Evolutionary conservation across 192 early-diverging fungal genomes (phyloP).

Genomic region (Entomortierella lignicola): DNA sequence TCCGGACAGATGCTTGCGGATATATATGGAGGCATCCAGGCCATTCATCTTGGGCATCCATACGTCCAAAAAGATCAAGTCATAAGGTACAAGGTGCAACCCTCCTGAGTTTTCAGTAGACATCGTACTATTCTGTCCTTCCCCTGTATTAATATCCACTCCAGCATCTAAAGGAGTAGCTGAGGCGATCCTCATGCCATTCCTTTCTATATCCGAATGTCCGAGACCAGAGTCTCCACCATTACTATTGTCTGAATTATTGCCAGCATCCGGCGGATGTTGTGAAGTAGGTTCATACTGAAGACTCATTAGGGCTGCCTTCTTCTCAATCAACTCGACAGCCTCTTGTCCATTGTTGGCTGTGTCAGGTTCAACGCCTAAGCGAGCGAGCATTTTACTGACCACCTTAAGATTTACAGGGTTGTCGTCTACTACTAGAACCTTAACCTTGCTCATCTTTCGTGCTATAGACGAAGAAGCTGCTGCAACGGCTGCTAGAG

Average conservation of each 20-base stretch:
- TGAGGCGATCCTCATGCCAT: background rate
- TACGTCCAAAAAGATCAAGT: constrained; percentile 56
- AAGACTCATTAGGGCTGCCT: constrained; percentile 21
- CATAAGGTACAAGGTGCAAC: constrained; percentile 42
- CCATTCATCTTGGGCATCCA: constrained; percentile 60
- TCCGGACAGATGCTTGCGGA: constrained; percentile 34
- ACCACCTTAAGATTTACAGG: constrained; percentile 57
- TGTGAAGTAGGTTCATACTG: background rate
- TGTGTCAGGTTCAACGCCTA: constrained; percentile 36
- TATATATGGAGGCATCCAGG: constrained; percentile 40
- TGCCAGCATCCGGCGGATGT: background rate
- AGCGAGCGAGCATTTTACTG: constrained; percentile 44
- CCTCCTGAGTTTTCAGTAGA: too few species aligned
- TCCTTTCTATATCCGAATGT: background rate
- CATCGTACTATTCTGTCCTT: too few species aligned
- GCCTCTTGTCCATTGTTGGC: constrained; percentile 57
- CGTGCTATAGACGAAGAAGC: constrained; percentile 27
- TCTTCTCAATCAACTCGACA: constrained; percentile 52
- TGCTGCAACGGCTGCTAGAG: constrained; percentile 30
- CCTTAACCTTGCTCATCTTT: constrained; percentile 35
- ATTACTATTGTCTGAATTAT: constrained; percentile 9
- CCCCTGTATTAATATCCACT: background rate
- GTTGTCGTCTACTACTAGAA: constrained; percentile 63
- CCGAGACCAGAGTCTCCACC: constrained; percentile 15
- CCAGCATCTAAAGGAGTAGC: background rate